phyloP scores from a whole-genome alignment of 2,329 filamentous ascomycete species.

The Exophiala alcalophila region DNA sequence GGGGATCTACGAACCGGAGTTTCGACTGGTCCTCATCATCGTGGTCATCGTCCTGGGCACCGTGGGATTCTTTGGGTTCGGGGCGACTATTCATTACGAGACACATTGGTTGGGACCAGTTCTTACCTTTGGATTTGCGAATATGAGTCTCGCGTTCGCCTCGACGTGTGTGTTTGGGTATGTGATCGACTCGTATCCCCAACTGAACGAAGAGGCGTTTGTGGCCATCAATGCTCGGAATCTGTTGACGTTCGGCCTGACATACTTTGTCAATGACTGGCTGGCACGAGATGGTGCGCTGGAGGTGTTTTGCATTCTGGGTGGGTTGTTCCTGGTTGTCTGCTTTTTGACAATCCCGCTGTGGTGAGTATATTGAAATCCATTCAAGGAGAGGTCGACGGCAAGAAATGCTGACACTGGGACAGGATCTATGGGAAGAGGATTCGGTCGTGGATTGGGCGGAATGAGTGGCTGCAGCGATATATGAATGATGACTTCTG shows the following conservation, averaged over 20 bases:
- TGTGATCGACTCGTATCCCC: constrained; percentile 49
- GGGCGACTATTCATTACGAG: constrained; percentile 36
- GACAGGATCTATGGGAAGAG: constrained; percentile 47
- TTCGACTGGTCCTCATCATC: constrained; percentile 75
- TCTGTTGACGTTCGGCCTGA: constrained; percentile 40
- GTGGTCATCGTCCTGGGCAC: constrained; percentile 59
- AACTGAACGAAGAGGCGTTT: constrained; percentile 50
- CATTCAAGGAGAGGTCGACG: too few relatives aligned
- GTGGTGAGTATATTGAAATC: constrained; percentile 32
- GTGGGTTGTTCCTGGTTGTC: constrained; percentile 48
- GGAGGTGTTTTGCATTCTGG: constrained; percentile 40
- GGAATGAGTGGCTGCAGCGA: constrained; percentile 35
- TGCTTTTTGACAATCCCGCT: constrained; percentile 48
- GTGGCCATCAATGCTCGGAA: constrained; percentile 52
- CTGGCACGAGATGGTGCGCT: constrained; percentile 39
- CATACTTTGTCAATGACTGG: constrained; percentile 43
- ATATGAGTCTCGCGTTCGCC: constrained; percentile 49
- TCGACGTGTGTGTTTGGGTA: constrained; percentile 52
- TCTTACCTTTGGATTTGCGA: constrained; percentile 49
- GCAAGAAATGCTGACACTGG: constrained; percentile 13
- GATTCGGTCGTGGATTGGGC: constrained; percentile 43
- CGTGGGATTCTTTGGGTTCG: constrained; percentile 50
- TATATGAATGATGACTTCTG: constrained; percentile 27
- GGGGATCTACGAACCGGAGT: constrained; percentile 88
- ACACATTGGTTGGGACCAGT: constrained; percentile 49